Conservation (phyloP, 73 alveolate species). For the Stentor roeselii region DNA sequence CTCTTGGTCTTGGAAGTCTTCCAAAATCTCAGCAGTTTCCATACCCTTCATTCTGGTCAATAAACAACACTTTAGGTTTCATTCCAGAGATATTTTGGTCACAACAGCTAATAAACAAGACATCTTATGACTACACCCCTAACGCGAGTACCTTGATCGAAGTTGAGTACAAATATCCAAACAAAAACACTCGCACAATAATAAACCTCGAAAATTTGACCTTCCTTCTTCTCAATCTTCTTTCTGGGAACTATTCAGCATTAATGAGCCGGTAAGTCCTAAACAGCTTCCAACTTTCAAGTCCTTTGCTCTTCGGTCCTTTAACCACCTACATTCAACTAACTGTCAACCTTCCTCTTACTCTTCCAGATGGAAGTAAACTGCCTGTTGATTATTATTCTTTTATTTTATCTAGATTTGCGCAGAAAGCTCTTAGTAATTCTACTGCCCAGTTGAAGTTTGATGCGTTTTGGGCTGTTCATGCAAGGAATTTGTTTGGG, state of each 20-base stretch:
- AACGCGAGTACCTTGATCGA: not conserved
- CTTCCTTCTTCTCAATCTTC: not conserved
- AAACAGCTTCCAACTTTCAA: too few relatives aligned
- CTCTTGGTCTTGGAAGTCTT: not conserved
- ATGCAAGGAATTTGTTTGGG: not conserved
- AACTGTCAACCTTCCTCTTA: too few relatives aligned
- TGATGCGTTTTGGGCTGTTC: constrained; percentile 3
- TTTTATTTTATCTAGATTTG: not conserved
- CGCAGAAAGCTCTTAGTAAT: not conserved
- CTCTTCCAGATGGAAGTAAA: too few relatives aligned
- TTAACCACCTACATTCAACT: too few relatives aligned
- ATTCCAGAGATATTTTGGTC: not conserved
- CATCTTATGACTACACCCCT: not conserved
- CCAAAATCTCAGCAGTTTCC: not conserved
- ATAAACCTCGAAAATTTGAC: not conserved
- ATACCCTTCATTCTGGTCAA: not conserved
- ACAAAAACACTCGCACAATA: not conserved
- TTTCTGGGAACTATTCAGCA: not conserved
- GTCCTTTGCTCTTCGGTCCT: too few relatives aligned
- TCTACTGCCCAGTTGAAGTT: not conserved
- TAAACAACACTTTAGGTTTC: not conserved
- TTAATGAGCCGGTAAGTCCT: too few relatives aligned
- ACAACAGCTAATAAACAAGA: too few relatives aligned
- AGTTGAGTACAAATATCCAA: not conserved
- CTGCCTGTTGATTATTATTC: not conserved